These are phyloP conservation scores for Spathaspora gorwiae DNA, from an alignment of 805 yeast species.

Conservation along the genomic window DNA sequence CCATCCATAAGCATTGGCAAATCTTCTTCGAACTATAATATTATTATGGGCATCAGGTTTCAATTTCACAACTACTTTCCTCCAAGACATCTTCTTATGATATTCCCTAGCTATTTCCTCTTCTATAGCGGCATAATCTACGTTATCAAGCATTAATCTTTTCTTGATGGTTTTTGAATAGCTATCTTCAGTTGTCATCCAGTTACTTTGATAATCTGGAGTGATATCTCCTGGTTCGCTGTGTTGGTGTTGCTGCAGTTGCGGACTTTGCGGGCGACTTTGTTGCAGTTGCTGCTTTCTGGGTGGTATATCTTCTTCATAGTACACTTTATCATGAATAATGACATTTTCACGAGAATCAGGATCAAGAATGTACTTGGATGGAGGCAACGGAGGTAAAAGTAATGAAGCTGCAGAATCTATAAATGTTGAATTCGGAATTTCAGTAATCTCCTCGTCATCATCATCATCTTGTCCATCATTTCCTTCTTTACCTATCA, in stretches of 20 bases:
- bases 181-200: not conserved
- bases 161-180: not conserved
- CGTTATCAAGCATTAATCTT: slow-evolving; percentile 11
- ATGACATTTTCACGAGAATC: slow-evolving; percentile 58
- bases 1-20: slow-evolving; percentile 95
- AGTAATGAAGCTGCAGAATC: slow-evolving; percentile 75
- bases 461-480: slow-evolving; percentile 13
- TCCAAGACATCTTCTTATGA: slow-evolving; percentile 82
- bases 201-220: not conserved
- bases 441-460: slow-evolving; percentile 8
- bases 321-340: slow-evolving; percentile 77
- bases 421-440: slow-evolving; percentile 73
- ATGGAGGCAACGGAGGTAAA: slow-evolving; percentile 75
- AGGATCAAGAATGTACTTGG: slow-evolving; percentile 66
- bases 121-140: slow-evolving; percentile 44
- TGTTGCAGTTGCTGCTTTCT: not conserved
- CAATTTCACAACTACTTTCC: slow-evolving; percentile 81
- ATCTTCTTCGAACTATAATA: slow-evolving; percentile 80
- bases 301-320: slow-evolving; percentile 58
- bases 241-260: not conserved
- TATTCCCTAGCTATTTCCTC: slow-evolving; percentile 86
- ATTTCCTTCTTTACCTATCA: slow-evolving; percentile 10
- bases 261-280: not conserved
- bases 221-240: no score
- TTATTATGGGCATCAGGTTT: slow-evolving; percentile 95